A percentile compares a stretch with the other conserved stretches of the same genome.
Evolutionary conservation across 306 rosid genomes (phyloP).

Genomic region (Rosa persica): DNA sequence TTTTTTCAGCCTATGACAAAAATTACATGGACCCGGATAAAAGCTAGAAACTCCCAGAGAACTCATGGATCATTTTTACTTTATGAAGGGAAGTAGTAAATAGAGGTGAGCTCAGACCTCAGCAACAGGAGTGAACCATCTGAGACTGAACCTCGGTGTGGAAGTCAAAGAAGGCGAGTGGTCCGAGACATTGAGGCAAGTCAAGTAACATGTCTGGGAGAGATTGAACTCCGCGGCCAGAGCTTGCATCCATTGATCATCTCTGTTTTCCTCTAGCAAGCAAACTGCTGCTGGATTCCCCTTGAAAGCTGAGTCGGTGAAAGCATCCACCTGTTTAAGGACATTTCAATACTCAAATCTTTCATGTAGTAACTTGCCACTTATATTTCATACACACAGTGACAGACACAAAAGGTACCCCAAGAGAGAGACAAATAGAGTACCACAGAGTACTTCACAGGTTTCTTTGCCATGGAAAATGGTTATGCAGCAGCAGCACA

Average conservation of each 20-base stretch:
- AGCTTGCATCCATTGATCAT: slow-evolving; percentile 17
- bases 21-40: background rate
- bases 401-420: background rate
- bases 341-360: background rate
- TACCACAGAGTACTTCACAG: slow-evolving; percentile 59
- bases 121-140: slow-evolving; percentile 16
- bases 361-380: background rate
- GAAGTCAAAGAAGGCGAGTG: background rate
- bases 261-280: slow-evolving; percentile 18
- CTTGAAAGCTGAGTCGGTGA: slow-evolving; percentile 21
- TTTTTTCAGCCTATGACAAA: background rate
- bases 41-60: background rate
- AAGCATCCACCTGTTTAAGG: background rate
- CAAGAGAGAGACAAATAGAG: background rate
- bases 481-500: background rate
- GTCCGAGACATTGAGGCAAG: background rate
- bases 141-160: slow-evolving; percentile 9
- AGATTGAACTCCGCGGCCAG: slow-evolving; percentile 15
- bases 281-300: slow-evolving; percentile 26
- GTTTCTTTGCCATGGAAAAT: slow-evolving; percentile 39
- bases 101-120: slow-evolving; percentile 12
- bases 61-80: background rate
- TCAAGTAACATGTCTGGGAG: slow-evolving; percentile 6
- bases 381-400: background rate
- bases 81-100: background rate